Evolutionary conservation across 2,329 filamentous ascomycete genomes (phyloP).

Genomic region (Septoria petroselini): DNA sequence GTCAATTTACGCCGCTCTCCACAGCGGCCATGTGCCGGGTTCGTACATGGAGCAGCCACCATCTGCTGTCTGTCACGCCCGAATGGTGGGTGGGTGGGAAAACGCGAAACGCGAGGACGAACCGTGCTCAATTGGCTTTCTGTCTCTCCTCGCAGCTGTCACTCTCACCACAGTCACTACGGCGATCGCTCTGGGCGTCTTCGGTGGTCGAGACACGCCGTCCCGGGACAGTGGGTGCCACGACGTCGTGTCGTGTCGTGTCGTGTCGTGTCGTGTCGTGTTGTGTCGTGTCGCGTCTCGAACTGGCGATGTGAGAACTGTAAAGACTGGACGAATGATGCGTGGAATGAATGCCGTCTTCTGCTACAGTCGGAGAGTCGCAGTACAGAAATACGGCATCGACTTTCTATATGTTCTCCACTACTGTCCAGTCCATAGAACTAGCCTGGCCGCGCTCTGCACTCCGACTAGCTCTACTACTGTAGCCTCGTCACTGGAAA

Average conservation of each 20-base stretch:
- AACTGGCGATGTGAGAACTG: neutral
- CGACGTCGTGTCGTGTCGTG: constrained; percentile 11
- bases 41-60: constrained; percentile 19
- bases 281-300: no score
- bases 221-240: neutral
- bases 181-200: neutral
- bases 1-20: constrained; percentile 13
- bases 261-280: no score
- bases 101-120: no score
- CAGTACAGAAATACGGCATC: neutral
- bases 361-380: neutral
- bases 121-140: neutral
- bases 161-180: neutral
- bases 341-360: neutral
- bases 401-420: no score
- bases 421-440: no score
- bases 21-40: constrained; percentile 19
- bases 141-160: neutral
- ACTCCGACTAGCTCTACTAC: no score
- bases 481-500: no score
- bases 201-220: neutral
- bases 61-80: neutral
- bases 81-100: neutral
- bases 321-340: neutral
- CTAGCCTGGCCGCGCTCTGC: neutral